Base-by-base conservation (phyloP, 1,284 basidiomycete species). In the Tilletia caries region DNA sequence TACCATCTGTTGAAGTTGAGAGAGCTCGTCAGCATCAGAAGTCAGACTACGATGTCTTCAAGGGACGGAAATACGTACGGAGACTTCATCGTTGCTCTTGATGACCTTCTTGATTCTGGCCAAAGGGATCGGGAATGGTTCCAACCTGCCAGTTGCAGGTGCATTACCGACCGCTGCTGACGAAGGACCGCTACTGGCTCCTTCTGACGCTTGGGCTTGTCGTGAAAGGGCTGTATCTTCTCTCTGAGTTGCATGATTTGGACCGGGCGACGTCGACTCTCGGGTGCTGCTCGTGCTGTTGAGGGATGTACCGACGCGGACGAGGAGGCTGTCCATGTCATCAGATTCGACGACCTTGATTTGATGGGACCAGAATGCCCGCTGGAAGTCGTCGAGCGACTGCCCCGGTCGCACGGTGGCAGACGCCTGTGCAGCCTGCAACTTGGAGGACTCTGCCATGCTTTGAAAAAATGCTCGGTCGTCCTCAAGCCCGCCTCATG, bases 21-120 rank as follows among this genome's bases (percentile, higher is more conserved):
- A 41, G 37, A 41, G 37, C 8, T 10, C 37, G 37, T 41, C 10
- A 37, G 29, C 20, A 43, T 18, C 20, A 8, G 64, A 13, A 25
- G 64, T 44, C 46, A 18, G 18, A 20, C n/a, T 6, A 50, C 25
- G 18, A 50, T 50, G 20, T 5, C 13, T 27, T 25, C 52, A 54
- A 15, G n/a, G 12, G 5, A 54, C 15, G 25, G 6, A 5, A 29
- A 54, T 2, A 50, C 2, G n/a, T n/a, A n/a, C 20, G 3, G 81
- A 81, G 68, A 83, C 79, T 58, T 81, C 76, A 44, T 80, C 79
- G 68, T 83, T 79, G 27, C 75, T 76, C 71, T 83, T 83, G 81
- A 83, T 82, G 54, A 82, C 81, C 65, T 82, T 82, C 58, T 83
- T 83, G 69, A 83, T 82, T 13, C 81, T 72, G 1, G 81, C 81